Conservation (phyloP, 352 stramenopile genomes). For the Elongisporangium anandrum region DNA sequence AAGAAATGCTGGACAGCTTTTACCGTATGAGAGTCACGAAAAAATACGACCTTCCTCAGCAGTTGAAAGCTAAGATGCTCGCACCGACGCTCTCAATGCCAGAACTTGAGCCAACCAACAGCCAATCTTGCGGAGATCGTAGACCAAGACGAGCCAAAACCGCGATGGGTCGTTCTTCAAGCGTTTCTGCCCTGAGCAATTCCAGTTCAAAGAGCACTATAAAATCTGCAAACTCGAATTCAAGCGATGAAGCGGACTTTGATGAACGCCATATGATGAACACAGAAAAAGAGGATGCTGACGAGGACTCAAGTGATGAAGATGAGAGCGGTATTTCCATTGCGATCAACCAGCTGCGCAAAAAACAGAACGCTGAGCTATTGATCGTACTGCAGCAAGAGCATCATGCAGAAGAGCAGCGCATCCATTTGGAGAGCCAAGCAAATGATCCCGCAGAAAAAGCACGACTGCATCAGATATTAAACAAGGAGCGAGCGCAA, state of each 20-base stretch:
- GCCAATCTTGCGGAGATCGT: too few relatives aligned
- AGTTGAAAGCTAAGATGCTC: slow-evolving; percentile 29
- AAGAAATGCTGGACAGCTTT: slow-evolving; percentile 74
- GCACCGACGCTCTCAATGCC: neutral
- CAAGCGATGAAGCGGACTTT: neutral
- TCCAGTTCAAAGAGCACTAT: neutral
- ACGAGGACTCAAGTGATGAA: slow-evolving; percentile 10
- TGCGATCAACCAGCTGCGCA: slow-evolving; percentile 44
- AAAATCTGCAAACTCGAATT: neutral
- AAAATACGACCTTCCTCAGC: slow-evolving; percentile 56
- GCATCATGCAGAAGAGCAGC: slow-evolving; percentile 77
- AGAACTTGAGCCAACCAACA: neutral
- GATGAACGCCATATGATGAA: neutral
- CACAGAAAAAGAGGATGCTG: neutral
- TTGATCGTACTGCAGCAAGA: slow-evolving; percentile 70
- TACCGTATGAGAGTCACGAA: slow-evolving; percentile 84
- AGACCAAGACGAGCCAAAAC: slow-evolving; percentile 25
- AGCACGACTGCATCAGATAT: slow-evolving; percentile 60
- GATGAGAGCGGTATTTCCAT: slow-evolving; percentile 15
- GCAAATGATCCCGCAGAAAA: slow-evolving; percentile 28
- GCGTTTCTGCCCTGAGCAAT: slow-evolving; percentile 7
- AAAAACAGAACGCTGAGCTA: slow-evolving; percentile 70
- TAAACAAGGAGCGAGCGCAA: slow-evolving; percentile 56
- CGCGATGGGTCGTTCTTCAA: slow-evolving; percentile 22
- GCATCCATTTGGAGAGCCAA: slow-evolving; percentile 56